phyloP scores from a whole-genome alignment of 2,329 filamentous ascomycete species.

The Coniochaeta sp. region DNA sequence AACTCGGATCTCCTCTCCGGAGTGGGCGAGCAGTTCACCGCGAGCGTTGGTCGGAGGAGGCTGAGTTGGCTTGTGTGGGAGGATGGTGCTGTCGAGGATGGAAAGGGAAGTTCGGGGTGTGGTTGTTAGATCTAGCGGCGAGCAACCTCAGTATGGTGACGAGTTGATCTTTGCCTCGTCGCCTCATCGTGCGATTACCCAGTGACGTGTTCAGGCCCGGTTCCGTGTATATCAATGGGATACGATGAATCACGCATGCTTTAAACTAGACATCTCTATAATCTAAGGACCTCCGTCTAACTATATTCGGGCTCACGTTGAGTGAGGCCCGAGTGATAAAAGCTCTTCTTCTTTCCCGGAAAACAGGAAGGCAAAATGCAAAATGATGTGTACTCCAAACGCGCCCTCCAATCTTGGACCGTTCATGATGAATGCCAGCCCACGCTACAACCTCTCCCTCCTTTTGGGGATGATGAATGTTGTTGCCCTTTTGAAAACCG shows the following conservation, averaged over 20 bases:
- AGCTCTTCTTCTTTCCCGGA: not conserved
- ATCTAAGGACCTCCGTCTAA: not conserved
- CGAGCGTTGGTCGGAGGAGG: not conserved
- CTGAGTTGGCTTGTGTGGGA: not conserved
- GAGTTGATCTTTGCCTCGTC: too few relatives aligned
- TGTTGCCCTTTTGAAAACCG: not conserved
- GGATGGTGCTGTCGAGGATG: not conserved
- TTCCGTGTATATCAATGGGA: too few relatives aligned
- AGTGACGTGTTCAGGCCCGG: too few relatives aligned
- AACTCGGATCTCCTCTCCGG: not conserved
- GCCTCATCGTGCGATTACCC: too few relatives aligned
- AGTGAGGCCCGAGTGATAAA: not conserved
- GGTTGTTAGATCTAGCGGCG: too few relatives aligned
- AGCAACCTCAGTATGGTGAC: too few relatives aligned
- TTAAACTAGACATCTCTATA: not conserved
- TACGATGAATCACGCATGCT: too few relatives aligned
- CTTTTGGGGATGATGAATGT: not conserved
- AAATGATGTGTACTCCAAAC: slow-evolving; percentile 5
- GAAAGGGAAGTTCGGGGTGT: too few relatives aligned
- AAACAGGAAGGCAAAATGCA: not conserved
- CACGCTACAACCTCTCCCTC: not conserved
- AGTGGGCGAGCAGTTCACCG: not conserved
- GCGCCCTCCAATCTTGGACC: slow-evolving; percentile 1
- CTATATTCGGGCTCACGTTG: not conserved
- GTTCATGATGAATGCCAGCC: slow-evolving; percentile 5